Percentiles rank a stretch among this genome's conserved stretches.
Evolutionary conservation across 1,139 yeast genomes (phyloP).

Genomic region (Candida albicans): DNA sequence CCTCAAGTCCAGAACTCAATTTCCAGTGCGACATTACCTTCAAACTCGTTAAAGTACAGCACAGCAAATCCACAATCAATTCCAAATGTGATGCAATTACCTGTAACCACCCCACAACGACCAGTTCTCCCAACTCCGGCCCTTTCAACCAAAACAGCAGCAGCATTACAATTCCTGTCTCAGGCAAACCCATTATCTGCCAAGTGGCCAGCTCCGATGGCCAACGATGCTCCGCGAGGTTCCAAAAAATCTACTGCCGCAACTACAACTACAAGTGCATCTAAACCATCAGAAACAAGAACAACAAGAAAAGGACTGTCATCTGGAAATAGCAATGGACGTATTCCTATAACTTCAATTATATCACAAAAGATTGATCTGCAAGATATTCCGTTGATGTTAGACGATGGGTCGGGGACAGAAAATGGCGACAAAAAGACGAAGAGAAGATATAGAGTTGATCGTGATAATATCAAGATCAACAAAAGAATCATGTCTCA

Average conservation of each 20-base stretch:
- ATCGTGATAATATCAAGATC: conserved; percentile 18
- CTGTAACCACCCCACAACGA: not conserved
- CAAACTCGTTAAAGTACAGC: too few species aligned
- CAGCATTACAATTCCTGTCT: too few species aligned
- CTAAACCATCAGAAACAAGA: not conserved
- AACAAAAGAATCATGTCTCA: conserved; percentile 20
- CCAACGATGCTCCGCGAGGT: too few species aligned
- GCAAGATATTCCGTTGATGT: conserved; percentile 12
- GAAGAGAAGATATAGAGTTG: conserved; percentile 17
- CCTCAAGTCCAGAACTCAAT: not conserved
- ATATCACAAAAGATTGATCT: conserved; percentile 20
- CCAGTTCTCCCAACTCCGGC: not conserved
- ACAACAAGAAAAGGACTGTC: conserved; percentile 3
- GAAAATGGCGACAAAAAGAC: conserved; percentile 9
- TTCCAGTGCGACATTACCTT: not conserved
- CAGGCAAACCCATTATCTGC: too few species aligned
- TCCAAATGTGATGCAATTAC: too few species aligned
- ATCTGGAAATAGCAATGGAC: conserved; percentile 7
- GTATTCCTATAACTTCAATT: conserved; percentile 18
- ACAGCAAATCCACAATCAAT: too few species aligned
- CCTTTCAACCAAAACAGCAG: too few species aligned
- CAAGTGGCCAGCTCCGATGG: too few species aligned
- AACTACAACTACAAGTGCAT: too few species aligned
- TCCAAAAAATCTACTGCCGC: not conserved
- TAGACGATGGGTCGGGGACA: conserved; percentile 5